phyloP scores from a whole-genome alignment of 805 yeast species.

The Grigorovia yakushimaensis region DNA sequence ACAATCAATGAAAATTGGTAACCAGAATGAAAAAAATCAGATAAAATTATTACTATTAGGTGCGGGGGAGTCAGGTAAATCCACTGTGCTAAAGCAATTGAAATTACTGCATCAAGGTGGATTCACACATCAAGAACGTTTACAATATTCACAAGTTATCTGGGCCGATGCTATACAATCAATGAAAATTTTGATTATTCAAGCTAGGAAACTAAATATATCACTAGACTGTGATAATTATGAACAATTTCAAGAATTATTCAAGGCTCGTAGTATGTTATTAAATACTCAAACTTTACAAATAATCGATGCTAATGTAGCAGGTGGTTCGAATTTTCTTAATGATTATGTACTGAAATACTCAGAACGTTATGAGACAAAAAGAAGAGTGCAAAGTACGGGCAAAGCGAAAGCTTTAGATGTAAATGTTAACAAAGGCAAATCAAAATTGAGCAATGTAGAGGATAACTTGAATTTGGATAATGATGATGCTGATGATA shows the following conservation, averaged over 20 bases:
- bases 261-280: slow-evolving; percentile 38
- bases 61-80: slow-evolving; percentile 91
- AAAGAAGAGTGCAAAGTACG: slow-evolving; percentile 44
- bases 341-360: slow-evolving; percentile 57
- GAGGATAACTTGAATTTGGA: slow-evolving; percentile 14
- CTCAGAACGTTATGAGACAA: slow-evolving; percentile 42
- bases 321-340: slow-evolving; percentile 56
- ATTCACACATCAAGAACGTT: slow-evolving; percentile 67
- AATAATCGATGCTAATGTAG: slow-evolving; percentile 53
- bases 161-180: slow-evolving; percentile 88
- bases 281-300: slow-evolving; percentile 50
- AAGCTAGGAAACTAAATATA: slow-evolving; percentile 59
- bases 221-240: slow-evolving; percentile 56
- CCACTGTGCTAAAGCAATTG: slow-evolving; percentile 86
- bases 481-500: background rate
- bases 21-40: slow-evolving; percentile 45
- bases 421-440: slow-evolving; percentile 8
- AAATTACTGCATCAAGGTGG: slow-evolving; percentile 78
- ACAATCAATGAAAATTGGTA: slow-evolving; percentile 44
- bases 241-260: slow-evolving; percentile 32
- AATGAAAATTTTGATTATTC: slow-evolving; percentile 69
- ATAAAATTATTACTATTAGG: slow-evolving; percentile 74
- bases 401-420: slow-evolving; percentile 36
- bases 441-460: slow-evolving; percentile 2
- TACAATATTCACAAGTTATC: slow-evolving; percentile 74